phyloP scores from a whole-genome alignment of 495 filamentous ascomycete genomes.

The Trichoderma parareesei region DNA sequence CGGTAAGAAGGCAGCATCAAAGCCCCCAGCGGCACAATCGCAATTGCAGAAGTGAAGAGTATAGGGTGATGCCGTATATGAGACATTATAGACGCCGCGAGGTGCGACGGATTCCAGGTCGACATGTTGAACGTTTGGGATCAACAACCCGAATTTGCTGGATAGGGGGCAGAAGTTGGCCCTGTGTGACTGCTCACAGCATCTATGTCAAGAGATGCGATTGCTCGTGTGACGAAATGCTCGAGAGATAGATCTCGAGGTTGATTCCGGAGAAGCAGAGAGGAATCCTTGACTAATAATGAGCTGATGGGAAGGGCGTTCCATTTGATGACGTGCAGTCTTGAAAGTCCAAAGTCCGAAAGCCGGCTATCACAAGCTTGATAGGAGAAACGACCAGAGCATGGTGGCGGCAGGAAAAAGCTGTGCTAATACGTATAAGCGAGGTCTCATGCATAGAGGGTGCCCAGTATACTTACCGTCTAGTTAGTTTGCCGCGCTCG shows the following conservation, averaged over 20 bases:
- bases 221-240: background rate
- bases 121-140: background rate
- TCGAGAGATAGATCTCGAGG: background rate
- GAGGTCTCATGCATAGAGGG: no score
- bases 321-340: background rate
- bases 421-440: no score
- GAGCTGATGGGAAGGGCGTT: background rate
- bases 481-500: no score
- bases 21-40: background rate
- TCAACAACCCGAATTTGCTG: background rate
- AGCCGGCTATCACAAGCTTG: background rate
- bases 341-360: background rate
- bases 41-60: background rate
- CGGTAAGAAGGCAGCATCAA: conserved; percentile 18
- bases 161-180: background rate
- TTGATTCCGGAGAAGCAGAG: background rate
- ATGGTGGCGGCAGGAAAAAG: no score
- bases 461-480: no score
- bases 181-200: background rate
- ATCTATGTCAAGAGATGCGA: background rate
- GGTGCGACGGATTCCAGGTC: background rate
- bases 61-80: background rate
- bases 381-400: background rate
- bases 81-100: background rate
- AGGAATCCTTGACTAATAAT: background rate